Evolutionary conservation across 192 early-diverging fungal species (phyloP).

Genomic region (Podila clonocystis): DNA sequence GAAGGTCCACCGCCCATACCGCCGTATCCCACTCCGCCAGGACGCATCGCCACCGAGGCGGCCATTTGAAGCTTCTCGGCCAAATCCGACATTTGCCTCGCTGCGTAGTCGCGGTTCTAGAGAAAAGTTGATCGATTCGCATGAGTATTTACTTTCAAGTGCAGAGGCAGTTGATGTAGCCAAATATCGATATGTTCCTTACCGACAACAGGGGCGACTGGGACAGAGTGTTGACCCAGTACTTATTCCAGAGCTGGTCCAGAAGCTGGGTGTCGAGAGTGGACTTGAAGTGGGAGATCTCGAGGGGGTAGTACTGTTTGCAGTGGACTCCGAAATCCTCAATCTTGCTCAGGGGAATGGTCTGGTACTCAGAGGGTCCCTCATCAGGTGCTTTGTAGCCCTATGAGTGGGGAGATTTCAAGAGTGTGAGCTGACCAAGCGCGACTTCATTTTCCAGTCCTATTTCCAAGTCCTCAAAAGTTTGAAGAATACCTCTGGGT

Average conservation of each 20-base stretch:
- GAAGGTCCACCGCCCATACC: constrained; percentile 37
- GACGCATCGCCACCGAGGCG: constrained; percentile 64
- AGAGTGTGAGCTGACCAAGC: background rate
- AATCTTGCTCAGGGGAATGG: constrained; percentile 93
- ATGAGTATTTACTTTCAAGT: background rate
- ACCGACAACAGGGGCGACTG: constrained; percentile 90
- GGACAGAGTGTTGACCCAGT: constrained; percentile 97
- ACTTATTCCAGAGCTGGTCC: constrained; percentile 96
- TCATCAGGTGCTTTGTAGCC: constrained; percentile 83
- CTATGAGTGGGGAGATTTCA: constrained; percentile 39
- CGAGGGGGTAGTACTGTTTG: constrained; percentile 89
- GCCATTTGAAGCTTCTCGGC: constrained; percentile 87
- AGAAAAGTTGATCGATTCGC: background rate
- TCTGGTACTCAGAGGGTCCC: constrained; percentile 87
- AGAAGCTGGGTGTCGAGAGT: constrained; percentile 85
- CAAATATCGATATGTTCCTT: constrained; percentile 23
- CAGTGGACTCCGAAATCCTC: constrained; percentile 98
- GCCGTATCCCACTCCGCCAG: constrained; percentile 54
- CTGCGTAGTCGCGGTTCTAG: constrained; percentile 84
- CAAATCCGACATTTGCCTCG: constrained; percentile 83
- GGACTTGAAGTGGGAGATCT: constrained; percentile 95
- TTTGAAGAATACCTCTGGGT: constrained; percentile 67
- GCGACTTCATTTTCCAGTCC: too few relatives aligned
- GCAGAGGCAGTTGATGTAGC: background rate
- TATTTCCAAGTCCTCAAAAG: background rate